Base-by-base conservation (phyloP, 1,139 yeast genomes). In the Lodderomyces beijingensis region DNA sequence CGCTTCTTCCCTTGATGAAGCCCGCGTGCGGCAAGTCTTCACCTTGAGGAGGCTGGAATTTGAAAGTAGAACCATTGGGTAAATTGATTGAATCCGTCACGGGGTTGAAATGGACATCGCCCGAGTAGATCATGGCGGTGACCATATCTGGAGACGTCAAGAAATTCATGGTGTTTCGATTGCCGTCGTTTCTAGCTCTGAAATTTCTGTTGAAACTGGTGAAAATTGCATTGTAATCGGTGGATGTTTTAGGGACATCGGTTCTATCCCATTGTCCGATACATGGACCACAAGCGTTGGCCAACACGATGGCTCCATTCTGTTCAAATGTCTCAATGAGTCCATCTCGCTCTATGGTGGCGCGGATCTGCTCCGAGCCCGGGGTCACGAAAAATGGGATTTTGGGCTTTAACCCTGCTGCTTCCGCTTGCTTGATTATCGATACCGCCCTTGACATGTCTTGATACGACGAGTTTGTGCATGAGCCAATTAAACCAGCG, bases 211-310 rank as follows among this genome's bases (percentile, higher is more conserved):
- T 91, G 71, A 88, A 91, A 10, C 96, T 86, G 16, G 97, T 86
- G 66, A 91, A 83, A 41, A 91, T 91, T 34, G 96, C 87, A 54
- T 89, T 89, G 33, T 59, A 61, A 38, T 75, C 80, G 33, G 77
- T 70, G 6, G 83, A 76, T 35, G 74, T 75, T 57, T 82, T 81
- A 33, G 81, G 70, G 32, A 81, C 72, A 41, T 68, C 74, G 11
- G 62, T 50, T 63, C 98, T 79, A 57, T 88, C 96, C 98, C 98
- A 91, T 68, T 91, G 97, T 34, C 98, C 98, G 52, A 91, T 91
- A 70, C 98, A 91, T 44, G 97, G 98, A 38, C 98, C 98, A 70
- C 98, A 91, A 11, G 98, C 98, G 54, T 91, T 91, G 27, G 97
- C 96, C 44, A 91, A 70, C 12, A 91, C 96, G 34, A 78, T 71